A percentile compares a stretch with the other conserved stretches of the same genome.
phyloP scores from a whole-genome alignment of 768 basidiomycete genomes.

The Lentinula aciculospora region DNA sequence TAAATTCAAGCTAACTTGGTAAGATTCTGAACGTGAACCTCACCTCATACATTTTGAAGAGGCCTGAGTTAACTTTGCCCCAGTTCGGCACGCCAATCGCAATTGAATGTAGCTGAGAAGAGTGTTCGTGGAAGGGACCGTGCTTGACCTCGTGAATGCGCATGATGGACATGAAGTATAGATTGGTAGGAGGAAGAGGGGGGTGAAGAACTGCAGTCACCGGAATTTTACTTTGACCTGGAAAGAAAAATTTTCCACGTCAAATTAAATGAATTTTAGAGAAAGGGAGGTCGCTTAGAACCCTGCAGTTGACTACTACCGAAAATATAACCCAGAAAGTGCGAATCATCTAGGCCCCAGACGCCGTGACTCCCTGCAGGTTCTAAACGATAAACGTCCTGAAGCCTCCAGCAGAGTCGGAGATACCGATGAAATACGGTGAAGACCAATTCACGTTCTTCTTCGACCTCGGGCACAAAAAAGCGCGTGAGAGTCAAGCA shows the following conservation, averaged over 20 bases:
- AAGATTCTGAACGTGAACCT: background rate
- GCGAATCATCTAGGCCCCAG: constrained; percentile 94
- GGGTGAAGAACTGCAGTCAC: constrained; percentile 58
- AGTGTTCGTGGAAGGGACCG: constrained; percentile 93
- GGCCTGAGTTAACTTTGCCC: constrained; percentile 83
- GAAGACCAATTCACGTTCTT: constrained; percentile 60
- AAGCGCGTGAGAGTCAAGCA: constrained; percentile 64
- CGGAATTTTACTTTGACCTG: constrained; percentile 60
- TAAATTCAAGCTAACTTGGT: background rate
- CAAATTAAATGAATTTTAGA: constrained; percentile 6
- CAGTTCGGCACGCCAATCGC: constrained; percentile 89
- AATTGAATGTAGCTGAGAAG: constrained; percentile 83
- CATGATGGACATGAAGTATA: constrained; percentile 75
- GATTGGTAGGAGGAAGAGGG: constrained; percentile 56
- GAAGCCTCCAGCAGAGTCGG: constrained; percentile 76
- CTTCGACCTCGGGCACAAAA: constrained; percentile 46
- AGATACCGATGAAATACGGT: constrained; percentile 72
- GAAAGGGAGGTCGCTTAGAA: constrained; percentile 18
- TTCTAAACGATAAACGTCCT: constrained; percentile 86
- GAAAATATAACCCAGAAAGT: constrained; percentile 85
- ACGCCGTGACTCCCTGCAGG: constrained; percentile 98
- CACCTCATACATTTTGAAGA: constrained; percentile 95
- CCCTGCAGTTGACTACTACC: constrained; percentile 88
- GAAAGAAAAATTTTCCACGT: constrained; percentile 6
- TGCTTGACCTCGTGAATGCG: constrained; percentile 77